Conservation (phyloP, 306 rosid species). For the Quercus variabilis region DNA sequence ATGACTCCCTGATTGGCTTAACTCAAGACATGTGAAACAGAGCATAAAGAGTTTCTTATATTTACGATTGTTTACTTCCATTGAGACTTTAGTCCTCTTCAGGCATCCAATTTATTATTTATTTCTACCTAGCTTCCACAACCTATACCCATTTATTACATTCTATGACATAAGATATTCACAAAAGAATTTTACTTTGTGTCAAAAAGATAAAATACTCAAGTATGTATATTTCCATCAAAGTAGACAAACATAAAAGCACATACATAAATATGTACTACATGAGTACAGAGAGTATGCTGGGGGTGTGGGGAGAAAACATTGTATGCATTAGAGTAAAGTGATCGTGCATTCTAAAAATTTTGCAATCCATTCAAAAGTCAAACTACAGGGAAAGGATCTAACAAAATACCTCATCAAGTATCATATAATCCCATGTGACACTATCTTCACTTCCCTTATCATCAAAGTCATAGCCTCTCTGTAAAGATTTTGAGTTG, state of each 20-base stretch:
- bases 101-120: neutral
- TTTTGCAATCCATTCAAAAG: neutral
- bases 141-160: neutral
- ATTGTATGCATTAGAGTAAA: neutral
- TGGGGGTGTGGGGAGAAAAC: neutral
- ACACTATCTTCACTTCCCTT: conserved; percentile 55
- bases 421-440: conserved; percentile 95
- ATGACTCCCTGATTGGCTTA: neutral
- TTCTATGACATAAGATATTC: neutral
- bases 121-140: neutral
- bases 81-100: neutral
- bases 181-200: neutral
- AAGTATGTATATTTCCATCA: neutral
- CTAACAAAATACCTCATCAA: conserved; percentile 67
- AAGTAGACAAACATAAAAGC: neutral
- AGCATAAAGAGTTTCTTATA: neutral
- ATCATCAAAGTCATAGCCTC: conserved; percentile 33
- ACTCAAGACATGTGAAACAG: neutral
- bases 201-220: neutral
- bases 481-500: conserved; percentile 69
- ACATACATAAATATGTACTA: neutral
- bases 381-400: neutral
- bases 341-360: neutral
- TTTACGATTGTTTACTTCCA: neutral
- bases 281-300: neutral